phyloP scores from a whole-genome alignment of 2,329 filamentous ascomycete genomes.

The Macrophomina pseudophaseolina region DNA sequence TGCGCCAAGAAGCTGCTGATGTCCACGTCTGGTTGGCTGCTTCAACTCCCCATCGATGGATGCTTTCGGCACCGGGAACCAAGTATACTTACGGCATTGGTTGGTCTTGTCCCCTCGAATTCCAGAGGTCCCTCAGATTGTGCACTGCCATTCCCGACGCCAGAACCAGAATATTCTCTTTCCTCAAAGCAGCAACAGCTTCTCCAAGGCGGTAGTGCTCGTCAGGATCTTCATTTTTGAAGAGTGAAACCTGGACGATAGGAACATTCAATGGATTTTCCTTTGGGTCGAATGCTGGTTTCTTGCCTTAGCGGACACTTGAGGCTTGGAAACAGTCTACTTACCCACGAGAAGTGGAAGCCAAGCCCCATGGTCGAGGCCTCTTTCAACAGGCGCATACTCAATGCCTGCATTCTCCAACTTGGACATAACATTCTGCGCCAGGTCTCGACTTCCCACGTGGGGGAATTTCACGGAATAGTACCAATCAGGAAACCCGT shows the following conservation, averaged over 20 bases:
- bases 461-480: conserved; percentile 70
- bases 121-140: conserved; percentile 42
- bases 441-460: conserved; percentile 62
- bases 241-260: conserved; percentile 31
- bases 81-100: conserved; percentile 33
- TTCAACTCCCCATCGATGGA: too few species aligned
- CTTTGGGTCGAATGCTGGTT: conserved; percentile 42
- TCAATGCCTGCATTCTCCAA: conserved; percentile 64
- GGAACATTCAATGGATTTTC: conserved; percentile 44
- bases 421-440: conserved; percentile 60
- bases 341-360: conserved; percentile 65
- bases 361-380: conserved; percentile 78
- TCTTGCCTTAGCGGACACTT: background rate
- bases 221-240: conserved; percentile 29
- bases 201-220: conserved; percentile 30
- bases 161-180: conserved; percentile 31
- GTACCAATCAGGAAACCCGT: conserved; percentile 69
- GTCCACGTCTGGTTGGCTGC: too few species aligned
- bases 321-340: conserved; percentile 29
- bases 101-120: conserved; percentile 31
- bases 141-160: conserved; percentile 37
- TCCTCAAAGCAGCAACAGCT: conserved; percentile 29
- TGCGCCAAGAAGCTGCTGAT: too few species aligned
- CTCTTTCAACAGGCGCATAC: conserved; percentile 64
- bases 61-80: too few species aligned